phyloP scores from a whole-genome alignment of 345 rosid species.

The Aquilaria malaccensis region DNA sequence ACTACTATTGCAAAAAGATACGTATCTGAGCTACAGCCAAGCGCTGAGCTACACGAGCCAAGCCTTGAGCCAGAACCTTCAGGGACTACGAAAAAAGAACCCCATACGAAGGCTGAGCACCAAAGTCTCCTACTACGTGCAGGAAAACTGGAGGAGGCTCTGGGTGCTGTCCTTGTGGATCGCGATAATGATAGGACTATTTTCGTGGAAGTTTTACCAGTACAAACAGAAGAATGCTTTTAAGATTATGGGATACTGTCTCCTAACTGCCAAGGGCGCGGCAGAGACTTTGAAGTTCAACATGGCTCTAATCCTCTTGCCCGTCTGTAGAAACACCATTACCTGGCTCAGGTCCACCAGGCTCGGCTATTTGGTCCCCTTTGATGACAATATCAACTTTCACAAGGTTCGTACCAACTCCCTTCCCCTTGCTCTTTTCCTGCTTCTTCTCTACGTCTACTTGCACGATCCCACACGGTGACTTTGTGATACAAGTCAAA shows the following conservation, averaged over 20 bases:
- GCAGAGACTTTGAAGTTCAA: constrained; percentile 92
- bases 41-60: constrained; percentile 98
- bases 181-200: constrained; percentile 73
- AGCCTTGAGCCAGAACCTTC: constrained; percentile 94
- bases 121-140: constrained; percentile 45
- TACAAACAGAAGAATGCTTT: constrained; percentile 71
- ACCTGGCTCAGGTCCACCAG: constrained; percentile 92
- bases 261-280: constrained; percentile 91
- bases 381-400: constrained; percentile 97
- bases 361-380: constrained; percentile 68
- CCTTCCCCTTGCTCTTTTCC: not conserved
- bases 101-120: constrained; percentile 51
- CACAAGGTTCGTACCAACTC: constrained; percentile 60
- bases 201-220: constrained; percentile 82
- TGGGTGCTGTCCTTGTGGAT: constrained; percentile 85
- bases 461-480: constrained; percentile 31
- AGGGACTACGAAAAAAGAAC: constrained; percentile 60
- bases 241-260: constrained; percentile 84
- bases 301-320: constrained; percentile 95
- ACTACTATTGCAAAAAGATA: constrained; percentile 88
- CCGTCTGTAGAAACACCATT: constrained; percentile 91
- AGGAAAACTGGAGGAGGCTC: constrained; percentile 91
- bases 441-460: constrained; percentile 27
- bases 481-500: constrained; percentile 20
- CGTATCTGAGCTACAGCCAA: constrained; percentile 91